These are phyloP conservation scores for Chaetomium olivaceum DNA, from an alignment of 2,329 filamentous ascomycete genomes.

Conservation along the genomic window DNA sequence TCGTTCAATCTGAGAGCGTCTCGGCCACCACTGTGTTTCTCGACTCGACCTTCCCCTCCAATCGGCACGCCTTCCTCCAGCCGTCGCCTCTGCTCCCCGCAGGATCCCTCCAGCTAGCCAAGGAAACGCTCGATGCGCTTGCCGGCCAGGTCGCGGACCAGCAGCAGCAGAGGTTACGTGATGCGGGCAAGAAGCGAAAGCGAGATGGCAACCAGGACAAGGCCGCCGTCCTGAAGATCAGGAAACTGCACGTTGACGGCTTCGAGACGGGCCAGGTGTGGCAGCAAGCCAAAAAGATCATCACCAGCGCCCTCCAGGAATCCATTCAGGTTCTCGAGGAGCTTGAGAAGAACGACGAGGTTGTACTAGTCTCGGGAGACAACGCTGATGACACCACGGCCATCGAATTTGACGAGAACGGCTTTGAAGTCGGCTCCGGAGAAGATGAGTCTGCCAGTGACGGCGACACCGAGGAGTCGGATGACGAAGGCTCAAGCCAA, in stretches of 20 bases:
- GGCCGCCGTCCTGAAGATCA: conserved; percentile 67
- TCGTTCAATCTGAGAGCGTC: conserved; percentile 37
- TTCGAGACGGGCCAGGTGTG: conserved; percentile 89
- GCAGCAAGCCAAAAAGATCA: conserved; percentile 86
- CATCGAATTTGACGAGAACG: conserved; percentile 37
- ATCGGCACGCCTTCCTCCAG: conserved; percentile 75
- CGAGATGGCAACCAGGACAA: conserved; percentile 51
- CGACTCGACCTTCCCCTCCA: conserved; percentile 56
- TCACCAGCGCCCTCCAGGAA: conserved; percentile 57
- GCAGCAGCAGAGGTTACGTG: conserved; percentile 68
- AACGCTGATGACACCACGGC: conserved; percentile 13
- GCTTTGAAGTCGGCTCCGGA: conserved; percentile 39
- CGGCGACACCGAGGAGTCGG: conserved; percentile 30
- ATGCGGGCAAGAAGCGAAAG: conserved; percentile 70
- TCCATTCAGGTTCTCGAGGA: conserved; percentile 50
- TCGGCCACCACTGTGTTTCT: conserved; percentile 53
- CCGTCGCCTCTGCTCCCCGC: conserved; percentile 67
- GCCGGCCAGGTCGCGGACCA: conserved; percentile 72
- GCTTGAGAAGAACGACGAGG: conserved; percentile 55
- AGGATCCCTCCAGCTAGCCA: conserved; percentile 73
- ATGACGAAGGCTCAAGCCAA: conserved; percentile 31
- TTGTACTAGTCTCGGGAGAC: conserved; percentile 39
- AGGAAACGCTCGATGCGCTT: conserved; percentile 75
- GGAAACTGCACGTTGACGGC: conserved; percentile 81
- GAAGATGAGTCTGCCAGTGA: conserved; percentile 24